phyloP scores from a whole-genome alignment of 805 yeast species.

The Wilhelminamyces savonicus region DNA sequence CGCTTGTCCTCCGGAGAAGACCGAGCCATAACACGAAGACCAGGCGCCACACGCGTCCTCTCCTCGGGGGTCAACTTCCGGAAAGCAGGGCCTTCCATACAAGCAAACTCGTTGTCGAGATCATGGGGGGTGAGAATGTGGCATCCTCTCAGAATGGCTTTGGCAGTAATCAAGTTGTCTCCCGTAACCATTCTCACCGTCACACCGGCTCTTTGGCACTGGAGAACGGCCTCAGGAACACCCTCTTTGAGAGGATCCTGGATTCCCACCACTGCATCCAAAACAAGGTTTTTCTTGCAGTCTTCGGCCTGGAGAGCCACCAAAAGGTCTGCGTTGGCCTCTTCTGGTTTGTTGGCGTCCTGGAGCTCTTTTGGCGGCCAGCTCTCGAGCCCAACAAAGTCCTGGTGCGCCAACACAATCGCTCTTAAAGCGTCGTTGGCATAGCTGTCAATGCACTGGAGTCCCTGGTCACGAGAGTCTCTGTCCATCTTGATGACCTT shows the following conservation, averaged over 20 bases:
- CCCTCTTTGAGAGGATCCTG: slow-evolving; percentile 93
- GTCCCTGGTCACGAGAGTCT: slow-evolving; percentile 18
- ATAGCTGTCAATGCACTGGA: slow-evolving; percentile 39
- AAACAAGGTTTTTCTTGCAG: slow-evolving; percentile 27
- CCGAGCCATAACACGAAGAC: slow-evolving; percentile 80
- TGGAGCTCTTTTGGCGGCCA: slow-evolving; percentile 68
- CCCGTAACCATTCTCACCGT: slow-evolving; percentile 98
- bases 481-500: slow-evolving; percentile 20
- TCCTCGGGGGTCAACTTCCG: slow-evolving; percentile 57
- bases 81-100: slow-evolving; percentile 92
- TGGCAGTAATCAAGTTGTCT: slow-evolving; percentile 87
- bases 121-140: slow-evolving; percentile 60
- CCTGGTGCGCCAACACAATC: slow-evolving; percentile 79
- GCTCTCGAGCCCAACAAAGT: slow-evolving; percentile 37
- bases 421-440: slow-evolving; percentile 85
- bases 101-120: slow-evolving; percentile 46
- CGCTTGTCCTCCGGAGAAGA: slow-evolving; percentile 96
- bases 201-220: slow-evolving; percentile 89
- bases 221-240: slow-evolving; percentile 80
- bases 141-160: slow-evolving; percentile 83
- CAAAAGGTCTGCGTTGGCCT: slow-evolving; percentile 37
- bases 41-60: slow-evolving; percentile 59
- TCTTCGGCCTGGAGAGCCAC: slow-evolving; percentile 18
- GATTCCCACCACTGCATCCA: slow-evolving; percentile 82
- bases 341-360: slow-evolving; percentile 18